Conservation (phyloP, 352 stramenopile genomes). For the Phytophthora agathidicida region DNA sequence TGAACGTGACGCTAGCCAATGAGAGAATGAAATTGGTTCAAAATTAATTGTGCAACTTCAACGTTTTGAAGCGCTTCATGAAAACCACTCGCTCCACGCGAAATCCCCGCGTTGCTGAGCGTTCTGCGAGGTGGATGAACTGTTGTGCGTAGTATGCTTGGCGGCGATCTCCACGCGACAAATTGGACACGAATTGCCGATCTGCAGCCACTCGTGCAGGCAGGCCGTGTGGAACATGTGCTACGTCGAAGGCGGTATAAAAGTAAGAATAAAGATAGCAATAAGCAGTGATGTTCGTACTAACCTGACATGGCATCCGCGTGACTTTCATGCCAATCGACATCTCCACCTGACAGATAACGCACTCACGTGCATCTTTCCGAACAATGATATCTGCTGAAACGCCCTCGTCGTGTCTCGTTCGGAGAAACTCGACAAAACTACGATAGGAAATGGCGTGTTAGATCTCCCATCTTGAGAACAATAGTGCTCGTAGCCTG, state of each 20-base stretch:
- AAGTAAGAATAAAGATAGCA: slow-evolving; percentile 11
- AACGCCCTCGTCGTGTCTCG: slow-evolving; percentile 24
- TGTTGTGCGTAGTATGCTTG: slow-evolving; percentile 44
- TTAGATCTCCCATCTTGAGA: slow-evolving; percentile 1
- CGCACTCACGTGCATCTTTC: slow-evolving; percentile 76
- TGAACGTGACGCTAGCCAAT: not conserved
- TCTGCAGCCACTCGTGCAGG: slow-evolving; percentile 81
- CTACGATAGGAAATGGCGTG: slow-evolving; percentile 22
- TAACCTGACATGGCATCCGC: slow-evolving; percentile 75
- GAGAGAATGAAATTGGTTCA: not conserved
- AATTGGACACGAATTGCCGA: slow-evolving; percentile 86
- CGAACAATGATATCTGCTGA: slow-evolving; percentile 61
- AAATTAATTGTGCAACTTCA: slow-evolving; percentile 25
- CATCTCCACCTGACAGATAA: slow-evolving; percentile 85
- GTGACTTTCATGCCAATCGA: slow-evolving; percentile 72
- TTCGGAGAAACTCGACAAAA: slow-evolving; percentile 64
- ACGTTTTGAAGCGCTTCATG: slow-evolving; percentile 40
- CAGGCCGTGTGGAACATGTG: slow-evolving; percentile 86
- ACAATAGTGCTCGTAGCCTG: not conserved
- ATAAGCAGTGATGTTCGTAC: slow-evolving; percentile 15
- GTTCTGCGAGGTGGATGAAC: slow-evolving; percentile 30
- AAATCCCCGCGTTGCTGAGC: slow-evolving; percentile 62
- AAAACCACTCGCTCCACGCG: slow-evolving; percentile 83
- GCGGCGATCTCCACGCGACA: slow-evolving; percentile 76
- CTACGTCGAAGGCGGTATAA: slow-evolving; percentile 29